Evolutionary conservation across 2,329 filamentous ascomycete species (phyloP).

Genomic region (Fusarium robinianum): DNA sequence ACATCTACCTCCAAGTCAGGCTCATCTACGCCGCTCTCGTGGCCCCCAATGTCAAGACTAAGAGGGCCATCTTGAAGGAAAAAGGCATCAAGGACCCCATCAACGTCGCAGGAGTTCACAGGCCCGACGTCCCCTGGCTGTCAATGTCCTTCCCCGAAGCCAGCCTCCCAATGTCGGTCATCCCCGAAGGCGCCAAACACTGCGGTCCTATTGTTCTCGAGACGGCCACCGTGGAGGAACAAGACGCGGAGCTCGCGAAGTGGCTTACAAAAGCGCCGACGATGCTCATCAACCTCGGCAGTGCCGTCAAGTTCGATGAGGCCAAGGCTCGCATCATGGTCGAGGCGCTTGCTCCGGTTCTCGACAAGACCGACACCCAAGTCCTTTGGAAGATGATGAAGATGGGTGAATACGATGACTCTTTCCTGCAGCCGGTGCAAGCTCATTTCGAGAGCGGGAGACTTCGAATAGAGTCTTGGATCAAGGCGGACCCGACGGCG

Average conservation of each 20-base stretch:
- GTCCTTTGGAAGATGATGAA: constrained; percentile 41
- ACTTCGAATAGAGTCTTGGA: constrained; percentile 33
- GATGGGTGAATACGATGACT: constrained; percentile 6
- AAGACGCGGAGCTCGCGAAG: constrained; percentile 48
- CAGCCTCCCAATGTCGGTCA: constrained; percentile 44
- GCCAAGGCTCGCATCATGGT: constrained; percentile 36
- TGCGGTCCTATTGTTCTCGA: constrained; percentile 52
- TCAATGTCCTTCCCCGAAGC: constrained; percentile 33
- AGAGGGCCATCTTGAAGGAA: constrained; percentile 41
- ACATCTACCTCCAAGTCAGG: constrained; percentile 39
- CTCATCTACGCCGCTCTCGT: constrained; percentile 24
- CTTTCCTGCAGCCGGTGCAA: constrained; percentile 13
- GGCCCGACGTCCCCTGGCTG: constrained; percentile 36
- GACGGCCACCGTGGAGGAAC: constrained; percentile 39
- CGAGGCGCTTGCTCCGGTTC: constrained; percentile 23
- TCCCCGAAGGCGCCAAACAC: constrained; percentile 32
- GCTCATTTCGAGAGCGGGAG: constrained; percentile 19
- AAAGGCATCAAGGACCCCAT: constrained; percentile 34
- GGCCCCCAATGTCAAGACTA: constrained; percentile 14
- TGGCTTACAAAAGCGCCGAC: constrained; percentile 51
- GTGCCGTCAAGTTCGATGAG: constrained; percentile 38
- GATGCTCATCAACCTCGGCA: constrained; percentile 55
- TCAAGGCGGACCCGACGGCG: constrained; percentile 37
- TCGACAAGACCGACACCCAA: constrained; percentile 34
- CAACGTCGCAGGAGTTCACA: constrained; percentile 20